Evolutionary conservation across 306 rosid genomes (phyloP), one percentile per base, ranked within the genome.

Genomic region (Acacia crassicarpa): DNA sequence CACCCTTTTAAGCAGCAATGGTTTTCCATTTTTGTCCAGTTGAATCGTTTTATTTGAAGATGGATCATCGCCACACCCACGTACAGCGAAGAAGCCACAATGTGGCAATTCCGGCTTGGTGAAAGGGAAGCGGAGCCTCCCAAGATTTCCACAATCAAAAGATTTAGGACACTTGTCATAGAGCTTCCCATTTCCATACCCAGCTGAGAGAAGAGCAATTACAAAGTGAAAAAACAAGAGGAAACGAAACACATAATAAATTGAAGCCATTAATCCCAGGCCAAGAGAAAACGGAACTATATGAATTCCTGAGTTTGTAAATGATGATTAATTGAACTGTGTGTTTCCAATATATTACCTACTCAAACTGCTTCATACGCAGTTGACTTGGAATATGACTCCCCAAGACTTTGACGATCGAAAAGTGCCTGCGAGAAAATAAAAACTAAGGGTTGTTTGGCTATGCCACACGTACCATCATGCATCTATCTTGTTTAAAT

Each of bases 101-200:
- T 84, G 25, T 7, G 48, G 84, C 25, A 8, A 41, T 43, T 84
- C 77, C 19, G 66, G 63, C 35, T 69, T 84, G 46, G 90, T 81
- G 80, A 87, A 84, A 75, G 90, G 90, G 74, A 78, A 84, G 15
- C 12, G 19, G 3, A 86, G 69, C 9, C 4, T 51, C 40, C 81
- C 82, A 32, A 75, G 33, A 9, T 2, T 0, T 20, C 83, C 83
- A 78, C 89, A 78, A 0, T 1, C 11, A 76, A 86, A 86, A 9
- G 81, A 81, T 32, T 1, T 20, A 19, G 81, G 77, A 78, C 89
- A 86, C 43, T 65, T 33, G 27, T 7, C 43, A 11, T 40, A 1
- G 8, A 22, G 5, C n/a, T 15, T 0, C 30, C 65, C 58, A 27
- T 15, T 38, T 53, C 6, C 84, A 70, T 79, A 5, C 19, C 41